Evolutionary conservation across 805 yeast genomes (phyloP).

Genomic region (Lachancea cidri): DNA sequence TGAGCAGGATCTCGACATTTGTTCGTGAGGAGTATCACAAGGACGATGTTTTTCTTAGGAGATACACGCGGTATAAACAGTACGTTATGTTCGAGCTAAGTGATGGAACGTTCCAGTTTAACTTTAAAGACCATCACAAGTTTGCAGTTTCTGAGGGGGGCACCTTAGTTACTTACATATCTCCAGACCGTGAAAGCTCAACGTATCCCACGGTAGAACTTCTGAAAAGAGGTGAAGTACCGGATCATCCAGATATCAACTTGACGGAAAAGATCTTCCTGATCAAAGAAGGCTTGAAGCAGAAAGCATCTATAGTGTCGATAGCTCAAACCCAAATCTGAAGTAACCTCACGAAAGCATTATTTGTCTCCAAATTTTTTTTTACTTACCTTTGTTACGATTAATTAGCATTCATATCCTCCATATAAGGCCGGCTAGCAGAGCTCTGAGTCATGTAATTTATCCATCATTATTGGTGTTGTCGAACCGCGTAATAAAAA

Average conservation of each 20-base stretch:
- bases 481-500: not conserved
- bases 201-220: slow-evolving; percentile 53
- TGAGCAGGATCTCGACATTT: slow-evolving; percentile 64
- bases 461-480: not conserved
- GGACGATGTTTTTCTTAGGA: slow-evolving; percentile 70
- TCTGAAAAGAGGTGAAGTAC: slow-evolving; percentile 43
- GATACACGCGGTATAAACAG: slow-evolving; percentile 73
- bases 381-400: not conserved
- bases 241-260: slow-evolving; percentile 43
- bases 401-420: not conserved
- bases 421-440: too few relatives aligned
- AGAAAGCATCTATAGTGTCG: slow-evolving; percentile 24
- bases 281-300: slow-evolving; percentile 61
- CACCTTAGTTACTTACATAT: slow-evolving; percentile 70
- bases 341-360: not conserved
- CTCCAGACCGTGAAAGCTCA: slow-evolving; percentile 67
- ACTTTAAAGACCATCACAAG: slow-evolving; percentile 93
- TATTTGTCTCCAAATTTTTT: not conserved
- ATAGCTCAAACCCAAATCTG: slow-evolving; percentile 7
- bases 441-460: too few relatives aligned
- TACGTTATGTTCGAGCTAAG: slow-evolving; percentile 91
- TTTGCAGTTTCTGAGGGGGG: slow-evolving; percentile 75
- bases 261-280: slow-evolving; percentile 43
- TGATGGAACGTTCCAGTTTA: slow-evolving; percentile 89
- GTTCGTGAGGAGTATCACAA: slow-evolving; percentile 50